phyloP scores from a whole-genome alignment of 768 basidiomycete species.

The Russula griseocarnosa region DNA sequence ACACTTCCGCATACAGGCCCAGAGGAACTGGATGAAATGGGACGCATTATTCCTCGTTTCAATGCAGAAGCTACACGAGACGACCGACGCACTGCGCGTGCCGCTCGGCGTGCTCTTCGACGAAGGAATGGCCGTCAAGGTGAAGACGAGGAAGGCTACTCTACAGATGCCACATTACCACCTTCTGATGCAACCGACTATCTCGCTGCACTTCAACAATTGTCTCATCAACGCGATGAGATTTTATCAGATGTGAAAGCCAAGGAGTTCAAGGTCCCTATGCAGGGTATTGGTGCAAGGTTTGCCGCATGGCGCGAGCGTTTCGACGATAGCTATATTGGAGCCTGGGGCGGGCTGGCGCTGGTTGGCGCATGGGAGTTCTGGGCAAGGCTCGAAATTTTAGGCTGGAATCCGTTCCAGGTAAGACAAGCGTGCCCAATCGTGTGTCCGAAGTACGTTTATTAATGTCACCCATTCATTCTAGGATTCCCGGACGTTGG shows the following conservation, averaged over 20 bases:
- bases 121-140: slow-evolving; percentile 27
- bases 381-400: slow-evolving; percentile 81
- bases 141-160: slow-evolving; percentile 72
- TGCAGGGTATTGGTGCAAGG: slow-evolving; percentile 58
- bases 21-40: slow-evolving; percentile 60
- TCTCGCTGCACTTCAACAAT: slow-evolving; percentile 51
- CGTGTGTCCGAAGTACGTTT: neutral
- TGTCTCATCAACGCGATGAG: slow-evolving; percentile 48
- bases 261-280: slow-evolving; percentile 79
- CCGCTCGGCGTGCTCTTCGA: slow-evolving; percentile 50
- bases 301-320: slow-evolving; percentile 71
- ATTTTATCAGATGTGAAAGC: slow-evolving; percentile 80
- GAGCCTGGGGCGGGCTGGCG: slow-evolving; percentile 87
- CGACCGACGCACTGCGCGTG: slow-evolving; percentile 59
- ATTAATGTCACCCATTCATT: slow-evolving; percentile 21
- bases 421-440: slow-evolving; percentile 40
- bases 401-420: slow-evolving; percentile 86
- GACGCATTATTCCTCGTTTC: slow-evolving; percentile 46
- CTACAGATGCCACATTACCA: slow-evolving; percentile 74
- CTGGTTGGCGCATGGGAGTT: slow-evolving; percentile 92
- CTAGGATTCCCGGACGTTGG: slow-evolving; percentile 54
- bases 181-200: slow-evolving; percentile 70
- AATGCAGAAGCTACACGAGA: slow-evolving; percentile 45
- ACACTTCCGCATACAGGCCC: slow-evolving; percentile 31
- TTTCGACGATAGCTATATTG: slow-evolving; percentile 76